These are phyloP conservation scores for Paxillus involutus DNA, from an alignment of 768 basidiomycete genomes.

Conservation along the genomic window DNA sequence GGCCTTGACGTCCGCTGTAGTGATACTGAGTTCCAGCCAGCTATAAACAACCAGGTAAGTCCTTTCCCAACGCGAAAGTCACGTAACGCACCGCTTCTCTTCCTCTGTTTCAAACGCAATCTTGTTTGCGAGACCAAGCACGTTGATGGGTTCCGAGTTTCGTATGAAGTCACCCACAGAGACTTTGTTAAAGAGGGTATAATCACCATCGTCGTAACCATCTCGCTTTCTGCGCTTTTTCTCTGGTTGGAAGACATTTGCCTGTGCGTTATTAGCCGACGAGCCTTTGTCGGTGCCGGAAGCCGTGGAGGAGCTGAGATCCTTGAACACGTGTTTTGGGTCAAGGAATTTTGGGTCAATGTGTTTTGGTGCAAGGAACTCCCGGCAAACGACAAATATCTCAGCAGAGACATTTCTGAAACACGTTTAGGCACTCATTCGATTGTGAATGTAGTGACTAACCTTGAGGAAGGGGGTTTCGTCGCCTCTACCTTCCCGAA, in stretches of 20 bases:
- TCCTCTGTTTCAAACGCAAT: slow-evolving; percentile 79
- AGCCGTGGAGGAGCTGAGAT: slow-evolving; percentile 55
- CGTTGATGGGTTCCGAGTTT: slow-evolving; percentile 67
- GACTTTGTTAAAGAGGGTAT: slow-evolving; percentile 80
- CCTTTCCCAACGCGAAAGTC: not conserved
- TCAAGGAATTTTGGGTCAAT: slow-evolving; percentile 99
- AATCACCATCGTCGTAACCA: slow-evolving; percentile 94
- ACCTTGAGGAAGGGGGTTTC: slow-evolving; percentile 97
- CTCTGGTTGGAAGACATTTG: slow-evolving; percentile 96
- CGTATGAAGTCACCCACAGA: slow-evolving; percentile 72
- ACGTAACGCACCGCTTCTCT: slow-evolving; percentile 67
- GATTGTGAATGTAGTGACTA: slow-evolving; percentile 13
- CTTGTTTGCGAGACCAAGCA: slow-evolving; percentile 77
- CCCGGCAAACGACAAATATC: slow-evolving; percentile 98
- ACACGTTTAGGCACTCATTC: not conserved
- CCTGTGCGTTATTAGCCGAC: slow-evolving; percentile 66
- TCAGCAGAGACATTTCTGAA: slow-evolving; percentile 96
- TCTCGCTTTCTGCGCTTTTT: slow-evolving; percentile 92
- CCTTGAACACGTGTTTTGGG: slow-evolving; percentile 97
- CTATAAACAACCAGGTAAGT: slow-evolving; percentile 34
- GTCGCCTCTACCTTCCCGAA: slow-evolving; percentile 98
- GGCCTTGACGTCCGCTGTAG: slow-evolving; percentile 75
- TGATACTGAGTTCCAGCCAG: slow-evolving; percentile 72
- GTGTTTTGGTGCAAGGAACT: slow-evolving; percentile 90
- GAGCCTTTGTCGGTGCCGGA: slow-evolving; percentile 50